Percentiles rank a stretch among this genome's conserved stretches.
These are phyloP conservation scores for Suillus luteus DNA, from an alignment of 768 basidiomycete genomes.

Conservation along the genomic window DNA sequence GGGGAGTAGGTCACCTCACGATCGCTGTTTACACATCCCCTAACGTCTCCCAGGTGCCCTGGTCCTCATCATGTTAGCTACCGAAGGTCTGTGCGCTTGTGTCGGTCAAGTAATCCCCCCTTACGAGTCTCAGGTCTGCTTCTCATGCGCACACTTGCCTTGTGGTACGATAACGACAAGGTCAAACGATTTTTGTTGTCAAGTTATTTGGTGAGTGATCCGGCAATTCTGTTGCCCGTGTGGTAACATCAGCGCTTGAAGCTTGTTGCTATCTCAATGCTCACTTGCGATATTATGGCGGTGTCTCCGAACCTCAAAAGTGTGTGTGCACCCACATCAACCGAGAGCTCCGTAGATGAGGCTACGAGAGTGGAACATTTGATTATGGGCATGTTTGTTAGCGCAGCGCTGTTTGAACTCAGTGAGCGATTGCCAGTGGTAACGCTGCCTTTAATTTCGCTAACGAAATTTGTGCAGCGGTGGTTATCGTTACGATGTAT, in stretches of 20 bases:
- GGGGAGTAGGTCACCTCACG: slow-evolving; percentile 10
- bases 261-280: slow-evolving; percentile 14
- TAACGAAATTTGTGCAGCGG: slow-evolving; percentile 4
- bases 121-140: slow-evolving; percentile 10
- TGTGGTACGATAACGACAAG: slow-evolving; percentile 6
- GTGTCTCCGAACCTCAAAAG: slow-evolving; percentile 10
- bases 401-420: slow-evolving; percentile 17
- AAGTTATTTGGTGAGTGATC: slow-evolving; percentile 12
- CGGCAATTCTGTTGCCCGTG: background rate
- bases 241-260: background rate
- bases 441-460: background rate
- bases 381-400: slow-evolving; percentile 16
- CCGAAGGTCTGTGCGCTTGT: slow-evolving; percentile 9
- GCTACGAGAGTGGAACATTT: slow-evolving; percentile 13
- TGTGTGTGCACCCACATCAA: slow-evolving; percentile 12
- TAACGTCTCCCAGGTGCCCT: slow-evolving; percentile 10
- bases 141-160: slow-evolving; percentile 18
- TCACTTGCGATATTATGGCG: slow-evolving; percentile 12
- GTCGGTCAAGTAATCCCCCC: background rate
- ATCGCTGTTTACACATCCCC: background rate
- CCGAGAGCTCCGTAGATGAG: slow-evolving; percentile 4
- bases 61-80: slow-evolving; percentile 14
- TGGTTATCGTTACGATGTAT: slow-evolving; percentile 9
- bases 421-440: slow-evolving; percentile 3
- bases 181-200: slow-evolving; percentile 7